Evolutionary conservation across 2,329 filamentous ascomycete species (phyloP).

Genomic region (Plectosphaerella cucumerina): DNA sequence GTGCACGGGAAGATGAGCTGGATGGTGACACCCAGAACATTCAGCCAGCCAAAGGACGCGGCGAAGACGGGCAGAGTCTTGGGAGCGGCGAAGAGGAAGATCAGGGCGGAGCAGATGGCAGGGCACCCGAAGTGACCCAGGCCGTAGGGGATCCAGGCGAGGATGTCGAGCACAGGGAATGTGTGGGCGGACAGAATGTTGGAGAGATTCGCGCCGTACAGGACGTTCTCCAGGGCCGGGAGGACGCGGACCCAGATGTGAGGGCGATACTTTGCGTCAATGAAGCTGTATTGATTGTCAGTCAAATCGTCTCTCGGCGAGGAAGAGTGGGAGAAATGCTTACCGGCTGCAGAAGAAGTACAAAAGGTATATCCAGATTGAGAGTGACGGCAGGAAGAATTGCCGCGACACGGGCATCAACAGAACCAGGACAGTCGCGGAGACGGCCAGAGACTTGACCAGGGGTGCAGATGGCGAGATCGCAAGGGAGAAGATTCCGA

Average conservation of each 20-base stretch:
- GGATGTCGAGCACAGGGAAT: conserved; percentile 74
- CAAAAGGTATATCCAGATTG: conserved; percentile 80
- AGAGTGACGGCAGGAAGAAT: conserved; percentile 83
- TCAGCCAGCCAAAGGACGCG: conserved; percentile 88
- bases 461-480: conserved; percentile 79
- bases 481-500: conserved; percentile 78
- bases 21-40: conserved; percentile 79
- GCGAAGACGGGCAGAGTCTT: conserved; percentile 82
- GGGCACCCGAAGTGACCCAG: conserved; percentile 86
- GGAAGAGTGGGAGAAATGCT: conserved; percentile 27
- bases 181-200: conserved; percentile 93
- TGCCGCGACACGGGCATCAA: conserved; percentile 82
- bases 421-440: conserved; percentile 64
- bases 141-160: conserved; percentile 93
- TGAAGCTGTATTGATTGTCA: conserved; percentile 58
- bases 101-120: conserved; percentile 68
- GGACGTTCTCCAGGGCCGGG: conserved; percentile 89
- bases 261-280: conserved; percentile 81
- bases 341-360: conserved; percentile 94
- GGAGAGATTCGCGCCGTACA: conserved; percentile 93
- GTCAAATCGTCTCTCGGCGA: background rate
- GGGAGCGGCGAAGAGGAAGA: conserved; percentile 87
- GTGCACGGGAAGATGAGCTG: conserved; percentile 91
- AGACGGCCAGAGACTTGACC: conserved; percentile 69
- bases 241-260: conserved; percentile 95